Evolutionary conservation across 225 moss, liverwort and hornwort species (phyloP).

Genomic region (Marchantia polymorpha): DNA sequence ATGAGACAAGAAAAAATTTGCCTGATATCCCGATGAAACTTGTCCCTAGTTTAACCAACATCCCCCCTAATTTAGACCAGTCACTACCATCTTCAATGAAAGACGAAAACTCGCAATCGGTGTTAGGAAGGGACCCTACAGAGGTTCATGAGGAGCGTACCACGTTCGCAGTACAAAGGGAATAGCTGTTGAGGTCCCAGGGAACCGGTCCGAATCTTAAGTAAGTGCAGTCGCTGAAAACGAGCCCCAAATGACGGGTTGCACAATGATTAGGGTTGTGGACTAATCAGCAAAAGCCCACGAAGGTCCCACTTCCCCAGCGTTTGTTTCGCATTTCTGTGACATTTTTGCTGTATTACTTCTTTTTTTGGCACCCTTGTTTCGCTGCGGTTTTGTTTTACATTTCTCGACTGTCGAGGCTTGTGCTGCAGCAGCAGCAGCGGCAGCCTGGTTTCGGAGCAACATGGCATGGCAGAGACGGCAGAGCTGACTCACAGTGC

Average conservation of each 20-base stretch:
- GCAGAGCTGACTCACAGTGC: neutral
- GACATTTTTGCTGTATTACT: no score
- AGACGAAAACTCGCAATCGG: no score
- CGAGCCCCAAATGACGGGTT: neutral
- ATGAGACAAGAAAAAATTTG: neutral
- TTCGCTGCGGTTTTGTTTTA: no score
- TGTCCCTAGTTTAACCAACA: no score
- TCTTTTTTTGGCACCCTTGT: no score
- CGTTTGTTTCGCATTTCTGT: neutral
- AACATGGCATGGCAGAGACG: neutral
- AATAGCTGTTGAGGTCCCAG: neutral
- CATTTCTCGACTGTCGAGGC: neutral
- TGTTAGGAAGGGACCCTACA: no score
- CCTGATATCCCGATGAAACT: neutral
- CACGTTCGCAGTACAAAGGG: neutral
- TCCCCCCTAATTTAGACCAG: no score
- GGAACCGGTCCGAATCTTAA: neutral
- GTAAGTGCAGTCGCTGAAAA: neutral
- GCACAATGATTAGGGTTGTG: neutral
- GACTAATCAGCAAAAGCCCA: slow-evolving; percentile 1
- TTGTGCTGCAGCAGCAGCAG: neutral
- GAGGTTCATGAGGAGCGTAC: neutral
- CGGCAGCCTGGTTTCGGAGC: neutral
- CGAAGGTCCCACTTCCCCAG: neutral
- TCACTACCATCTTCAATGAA: no score